Conservation (phyloP, 2,329 filamentous ascomycete genomes). For the Colletotrichum orbiculare region DNA sequence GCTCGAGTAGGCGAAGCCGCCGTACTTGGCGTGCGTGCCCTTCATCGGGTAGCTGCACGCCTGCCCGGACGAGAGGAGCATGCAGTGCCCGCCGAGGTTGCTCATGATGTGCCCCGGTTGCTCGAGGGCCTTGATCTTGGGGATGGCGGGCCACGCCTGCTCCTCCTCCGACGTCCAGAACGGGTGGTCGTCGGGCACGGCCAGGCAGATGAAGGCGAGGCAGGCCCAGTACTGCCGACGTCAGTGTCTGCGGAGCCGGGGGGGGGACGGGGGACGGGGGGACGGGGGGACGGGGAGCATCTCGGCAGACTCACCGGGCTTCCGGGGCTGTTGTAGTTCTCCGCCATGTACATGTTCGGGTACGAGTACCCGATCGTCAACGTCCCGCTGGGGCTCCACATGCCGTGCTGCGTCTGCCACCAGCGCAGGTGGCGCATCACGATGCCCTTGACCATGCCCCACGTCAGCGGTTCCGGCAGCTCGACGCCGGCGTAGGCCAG, state of each 20-base stretch:
- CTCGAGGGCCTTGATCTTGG: constrained; percentile 68
- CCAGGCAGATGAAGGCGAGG: constrained; percentile 79
- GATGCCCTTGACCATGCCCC: constrained; percentile 83
- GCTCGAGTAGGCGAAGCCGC: constrained; percentile 81
- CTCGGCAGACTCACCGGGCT: constrained; percentile 58
- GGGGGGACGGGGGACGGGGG: no score
- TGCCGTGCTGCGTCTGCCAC: constrained; percentile 81
- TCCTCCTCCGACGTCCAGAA: constrained; percentile 81
- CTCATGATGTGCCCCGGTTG: constrained; percentile 81
- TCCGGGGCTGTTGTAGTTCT: constrained; percentile 86
- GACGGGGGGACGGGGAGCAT: no score
- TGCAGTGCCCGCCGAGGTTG: constrained; percentile 78
- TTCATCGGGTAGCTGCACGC: constrained; percentile 87
- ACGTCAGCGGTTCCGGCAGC: constrained; percentile 76
- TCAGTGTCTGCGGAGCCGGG: constrained; percentile 29
- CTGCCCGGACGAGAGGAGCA: constrained; percentile 80
- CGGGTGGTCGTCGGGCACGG: constrained; percentile 74
- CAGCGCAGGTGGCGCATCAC: constrained; percentile 79
- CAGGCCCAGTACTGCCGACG: constrained; percentile 77
- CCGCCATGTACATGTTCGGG: constrained; percentile 83
- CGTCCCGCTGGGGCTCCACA: constrained; percentile 80
- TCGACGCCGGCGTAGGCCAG: constrained; percentile 81
- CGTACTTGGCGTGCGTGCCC: constrained; percentile 85
- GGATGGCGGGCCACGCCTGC: constrained; percentile 64
- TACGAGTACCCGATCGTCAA: constrained; percentile 82